These are phyloP conservation scores for Fusarium foetens DNA, from an alignment of 2,329 filamentous ascomycete species.

Conservation along the genomic window DNA sequence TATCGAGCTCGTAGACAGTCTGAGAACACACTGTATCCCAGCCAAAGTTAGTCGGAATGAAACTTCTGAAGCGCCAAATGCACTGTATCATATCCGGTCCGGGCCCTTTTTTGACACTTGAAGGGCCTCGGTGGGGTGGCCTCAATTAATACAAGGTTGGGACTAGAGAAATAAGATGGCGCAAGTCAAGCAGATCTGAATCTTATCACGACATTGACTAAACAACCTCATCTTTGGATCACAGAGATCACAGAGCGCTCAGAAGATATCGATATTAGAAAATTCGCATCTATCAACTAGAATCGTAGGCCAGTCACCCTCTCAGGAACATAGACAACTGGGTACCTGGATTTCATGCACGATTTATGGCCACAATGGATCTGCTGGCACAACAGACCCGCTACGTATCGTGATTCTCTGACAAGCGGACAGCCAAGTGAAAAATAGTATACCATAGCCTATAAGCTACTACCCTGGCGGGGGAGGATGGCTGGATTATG, in stretches of 20 bases:
- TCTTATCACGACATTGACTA: slow-evolving; percentile 20
- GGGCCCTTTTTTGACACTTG: slow-evolving; percentile 16
- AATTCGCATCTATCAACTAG: neutral
- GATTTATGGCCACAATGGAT: slow-evolving; percentile 42
- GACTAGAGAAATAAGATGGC: slow-evolving; percentile 36
- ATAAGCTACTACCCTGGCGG: slow-evolving; percentile 23
- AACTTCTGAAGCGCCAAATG: neutral
- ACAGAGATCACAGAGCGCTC: neutral
- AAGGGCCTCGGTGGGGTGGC: slow-evolving; percentile 27
- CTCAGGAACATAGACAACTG: slow-evolving; percentile 34
- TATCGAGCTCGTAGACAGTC: slow-evolving; percentile 26
- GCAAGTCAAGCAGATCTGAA: slow-evolving; percentile 27
- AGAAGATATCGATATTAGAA: neutral
- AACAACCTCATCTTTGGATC: slow-evolving; percentile 14
- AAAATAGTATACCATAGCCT: slow-evolving; percentile 19
- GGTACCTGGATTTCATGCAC: slow-evolving; percentile 40
- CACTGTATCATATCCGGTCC: slow-evolving; percentile 34
- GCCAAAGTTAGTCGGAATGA: accelerated
- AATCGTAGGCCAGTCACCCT: slow-evolving; percentile 3
- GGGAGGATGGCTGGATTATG: slow-evolving; percentile 38
- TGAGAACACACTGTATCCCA: neutral
- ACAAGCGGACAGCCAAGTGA: slow-evolving; percentile 23
- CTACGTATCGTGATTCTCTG: slow-evolving; percentile 41
- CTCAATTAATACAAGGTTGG: slow-evolving; percentile 31
- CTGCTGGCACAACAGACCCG: slow-evolving; percentile 41